Conservation (phyloP, 75 land plant genomes). For the Pinus tabuliformis region DNA sequence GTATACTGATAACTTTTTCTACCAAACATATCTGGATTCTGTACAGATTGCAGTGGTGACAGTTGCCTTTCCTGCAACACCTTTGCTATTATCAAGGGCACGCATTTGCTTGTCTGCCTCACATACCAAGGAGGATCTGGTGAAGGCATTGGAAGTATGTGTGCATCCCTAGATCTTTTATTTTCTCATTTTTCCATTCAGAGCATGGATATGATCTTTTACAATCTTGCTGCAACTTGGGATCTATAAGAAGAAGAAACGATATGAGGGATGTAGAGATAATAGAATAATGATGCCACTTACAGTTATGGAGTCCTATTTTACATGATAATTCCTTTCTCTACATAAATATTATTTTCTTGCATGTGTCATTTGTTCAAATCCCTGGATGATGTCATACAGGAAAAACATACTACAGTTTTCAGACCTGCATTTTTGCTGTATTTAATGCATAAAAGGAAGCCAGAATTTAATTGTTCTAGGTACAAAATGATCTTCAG, state of each 20-base stretch:
- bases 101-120: slow-evolving; percentile 93
- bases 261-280: not conserved
- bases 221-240: not conserved
- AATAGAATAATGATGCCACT: too few relatives aligned
- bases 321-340: too few relatives aligned
- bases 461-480: too few relatives aligned
- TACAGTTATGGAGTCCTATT: too few relatives aligned
- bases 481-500: too few relatives aligned
- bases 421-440: not conserved
- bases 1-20: not conserved
- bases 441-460: too few relatives aligned
- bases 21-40: not conserved
- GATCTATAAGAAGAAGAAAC: not conserved
- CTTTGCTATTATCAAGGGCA: slow-evolving; percentile 73
- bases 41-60: slow-evolving; percentile 83
- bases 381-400: not conserved
- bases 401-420: not conserved
- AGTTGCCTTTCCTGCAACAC: slow-evolving; percentile 91
- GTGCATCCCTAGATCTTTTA: not conserved
- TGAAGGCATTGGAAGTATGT: slow-evolving; percentile 65
- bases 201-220: not conserved
- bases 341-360: too few relatives aligned
- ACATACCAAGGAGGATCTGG: slow-evolving; percentile 81
- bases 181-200: not conserved
- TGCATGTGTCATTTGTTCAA: not conserved